Conservation (phyloP, 257 asterid genomes). For the Salvia rosmarinus region DNA sequence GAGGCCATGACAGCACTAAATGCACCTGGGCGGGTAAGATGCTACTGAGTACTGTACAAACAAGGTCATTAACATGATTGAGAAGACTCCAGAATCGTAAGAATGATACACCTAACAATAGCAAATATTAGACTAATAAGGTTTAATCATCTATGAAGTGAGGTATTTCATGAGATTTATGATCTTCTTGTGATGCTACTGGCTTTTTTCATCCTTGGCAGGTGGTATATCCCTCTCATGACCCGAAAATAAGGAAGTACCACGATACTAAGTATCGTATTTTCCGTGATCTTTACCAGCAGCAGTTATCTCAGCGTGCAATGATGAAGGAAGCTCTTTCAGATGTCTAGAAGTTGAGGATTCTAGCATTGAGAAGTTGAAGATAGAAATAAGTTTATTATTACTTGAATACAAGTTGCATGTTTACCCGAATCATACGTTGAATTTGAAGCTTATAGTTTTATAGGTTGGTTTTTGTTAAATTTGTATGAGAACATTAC, state of each 20-base stretch:
- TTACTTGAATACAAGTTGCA: not conserved
- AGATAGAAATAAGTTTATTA: not conserved
- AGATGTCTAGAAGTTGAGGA: conserved; percentile 33
- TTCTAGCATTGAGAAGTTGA: not conserved
- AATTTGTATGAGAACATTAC: not conserved
- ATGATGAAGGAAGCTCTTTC: conserved; percentile 73
- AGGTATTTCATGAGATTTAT: not conserved
- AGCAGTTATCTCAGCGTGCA: conserved; percentile 76
- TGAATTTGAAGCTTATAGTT: not conserved
- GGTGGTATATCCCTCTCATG: conserved; percentile 82
- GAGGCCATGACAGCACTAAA: conserved; percentile 92
- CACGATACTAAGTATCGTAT: conserved; percentile 84
- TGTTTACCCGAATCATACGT: not conserved
- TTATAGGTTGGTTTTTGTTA: conserved; percentile 7
- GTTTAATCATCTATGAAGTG: not conserved
- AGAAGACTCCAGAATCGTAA: not conserved
- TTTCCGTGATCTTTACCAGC: conserved; percentile 80
- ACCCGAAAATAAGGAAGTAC: conserved; percentile 70
- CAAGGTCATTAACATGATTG: no score
- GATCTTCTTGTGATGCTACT: conserved; percentile 2
- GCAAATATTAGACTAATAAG: not conserved
- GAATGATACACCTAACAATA: not conserved
- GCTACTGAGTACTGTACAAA: not conserved
- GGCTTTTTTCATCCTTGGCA: conserved; percentile 31
- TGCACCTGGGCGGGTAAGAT: conserved; percentile 86